A percentile compares a stretch with the other conserved stretches of the same genome.
These are phyloP conservation scores for Ceratocystis harringtonii DNA, from an alignment of 2,329 filamentous ascomycete genomes.

Conservation along the genomic window DNA sequence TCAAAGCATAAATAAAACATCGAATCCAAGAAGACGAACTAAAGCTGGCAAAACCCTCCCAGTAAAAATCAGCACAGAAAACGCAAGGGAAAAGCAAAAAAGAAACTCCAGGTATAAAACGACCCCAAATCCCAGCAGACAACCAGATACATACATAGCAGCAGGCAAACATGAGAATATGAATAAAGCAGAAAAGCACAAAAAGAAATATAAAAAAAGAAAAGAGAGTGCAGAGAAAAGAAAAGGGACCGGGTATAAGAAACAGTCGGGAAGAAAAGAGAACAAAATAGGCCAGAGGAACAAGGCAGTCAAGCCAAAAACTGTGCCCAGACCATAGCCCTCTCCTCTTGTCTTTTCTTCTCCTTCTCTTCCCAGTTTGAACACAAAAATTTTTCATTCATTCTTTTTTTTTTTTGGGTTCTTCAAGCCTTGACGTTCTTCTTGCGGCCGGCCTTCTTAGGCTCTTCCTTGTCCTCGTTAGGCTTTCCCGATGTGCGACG, in stretches of 20 bases:
- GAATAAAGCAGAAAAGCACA: conserved; percentile 3
- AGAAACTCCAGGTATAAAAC: conserved; percentile 15
- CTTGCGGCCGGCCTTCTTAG: conserved; percentile 45
- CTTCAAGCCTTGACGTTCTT: conserved; percentile 32
- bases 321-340: neutral
- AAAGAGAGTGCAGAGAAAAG: no score
- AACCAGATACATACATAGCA: neutral
- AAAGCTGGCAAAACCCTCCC: conserved; percentile 8
- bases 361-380: neutral
- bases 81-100: conserved; percentile 7
- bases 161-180: conserved; percentile 12
- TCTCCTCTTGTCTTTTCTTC: neutral
- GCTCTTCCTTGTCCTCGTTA: conserved; percentile 39
- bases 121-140: neutral
- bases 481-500: conserved; percentile 42
- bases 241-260: conserved; percentile 7
- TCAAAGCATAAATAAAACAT: conserved; percentile 1
- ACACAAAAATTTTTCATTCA: neutral
- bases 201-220: conserved; percentile 11
- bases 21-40: neutral
- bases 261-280: neutral
- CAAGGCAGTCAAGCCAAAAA: neutral
- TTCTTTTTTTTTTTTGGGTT: neutral
- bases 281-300: neutral
- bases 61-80: neutral